Percentiles rank a stretch among this genome's conserved stretches.
phyloP scores from a whole-genome alignment of 2,329 filamentous ascomycete species.

The Fusarium temperatum region DNA sequence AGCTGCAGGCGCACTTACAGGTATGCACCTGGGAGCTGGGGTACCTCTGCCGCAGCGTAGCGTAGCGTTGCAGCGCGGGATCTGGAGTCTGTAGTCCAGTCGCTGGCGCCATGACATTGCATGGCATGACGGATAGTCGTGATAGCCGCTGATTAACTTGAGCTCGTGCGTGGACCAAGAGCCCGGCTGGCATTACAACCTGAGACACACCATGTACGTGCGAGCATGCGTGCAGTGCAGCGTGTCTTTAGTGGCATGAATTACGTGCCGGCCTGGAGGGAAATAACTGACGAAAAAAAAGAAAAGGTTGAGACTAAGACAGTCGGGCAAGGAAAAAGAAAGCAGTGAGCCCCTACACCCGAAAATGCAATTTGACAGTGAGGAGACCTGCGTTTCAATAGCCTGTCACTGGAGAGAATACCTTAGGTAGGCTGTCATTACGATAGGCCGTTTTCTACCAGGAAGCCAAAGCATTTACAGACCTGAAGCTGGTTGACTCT shows the following conservation, averaged over 20 bases:
- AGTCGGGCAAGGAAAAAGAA: conserved; percentile 24
- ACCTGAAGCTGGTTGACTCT: background rate
- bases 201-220: conserved; percentile 22
- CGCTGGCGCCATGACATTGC: background rate
- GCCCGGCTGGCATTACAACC: conserved; percentile 11
- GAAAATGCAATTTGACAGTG: background rate
- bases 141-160: background rate
- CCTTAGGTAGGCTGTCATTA: too few species aligned
- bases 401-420: background rate
- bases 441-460: background rate
- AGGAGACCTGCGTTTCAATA: background rate
- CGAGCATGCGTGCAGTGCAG: background rate
- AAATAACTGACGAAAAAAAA: conserved; percentile 11
- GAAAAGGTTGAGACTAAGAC: conserved; percentile 3
- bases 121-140: background rate
- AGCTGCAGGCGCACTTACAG: background rate
- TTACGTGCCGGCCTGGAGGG: conserved; percentile 17
- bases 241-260: background rate
- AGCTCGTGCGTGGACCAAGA: conserved; percentile 1
- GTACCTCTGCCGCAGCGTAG: conserved; percentile 14
- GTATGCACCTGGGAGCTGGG: conserved; percentile 5
- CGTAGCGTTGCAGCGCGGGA: conserved; percentile 25
- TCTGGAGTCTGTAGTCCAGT: conserved; percentile 14
- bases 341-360: background rate
- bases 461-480: background rate